These are phyloP conservation scores for Beta lomatogona DNA, from an alignment of 179 eudicot genomes.

Conservation along the genomic window DNA sequence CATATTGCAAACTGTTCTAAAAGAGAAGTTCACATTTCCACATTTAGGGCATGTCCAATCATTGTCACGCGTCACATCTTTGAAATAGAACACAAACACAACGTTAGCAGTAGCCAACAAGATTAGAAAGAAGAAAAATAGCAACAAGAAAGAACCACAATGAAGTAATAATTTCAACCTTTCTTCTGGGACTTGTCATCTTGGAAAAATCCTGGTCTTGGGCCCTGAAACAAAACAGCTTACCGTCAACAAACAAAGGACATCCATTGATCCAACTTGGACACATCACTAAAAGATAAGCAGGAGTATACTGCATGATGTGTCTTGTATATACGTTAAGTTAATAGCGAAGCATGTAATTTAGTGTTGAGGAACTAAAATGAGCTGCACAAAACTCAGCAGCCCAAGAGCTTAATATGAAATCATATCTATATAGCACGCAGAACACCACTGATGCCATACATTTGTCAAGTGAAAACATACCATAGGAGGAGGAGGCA, in stretches of 20 bases:
- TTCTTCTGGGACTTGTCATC: constrained; percentile 69
- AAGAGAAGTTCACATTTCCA: constrained; percentile 95
- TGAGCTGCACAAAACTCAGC: neutral
- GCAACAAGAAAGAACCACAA: neutral
- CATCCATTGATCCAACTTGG: neutral
- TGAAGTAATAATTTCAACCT: constrained; percentile 32
- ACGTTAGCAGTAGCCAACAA: neutral
- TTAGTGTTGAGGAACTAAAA: neutral
- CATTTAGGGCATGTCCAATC: constrained; percentile 98
- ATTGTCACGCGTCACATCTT: constrained; percentile 80
- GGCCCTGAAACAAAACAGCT: constrained; percentile 50
- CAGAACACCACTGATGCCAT: neutral
- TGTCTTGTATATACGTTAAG: neutral
- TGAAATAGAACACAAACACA: constrained; percentile 3
- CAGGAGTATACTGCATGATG: neutral
- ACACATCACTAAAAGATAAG: neutral
- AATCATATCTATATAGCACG: neutral
- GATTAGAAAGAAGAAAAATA: neutral
- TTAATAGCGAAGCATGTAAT: neutral
- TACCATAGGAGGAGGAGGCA: constrained; percentile 83
- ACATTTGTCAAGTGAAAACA: constrained; percentile 19
- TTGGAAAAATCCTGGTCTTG: constrained; percentile 74
- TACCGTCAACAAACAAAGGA: neutral
- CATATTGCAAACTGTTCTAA: constrained; percentile 94
- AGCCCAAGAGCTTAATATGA: neutral